These are phyloP conservation scores for Rhytidhysteron rufulum DNA, from an alignment of 2,329 filamentous ascomycete genomes.

Conservation along the genomic window DNA sequence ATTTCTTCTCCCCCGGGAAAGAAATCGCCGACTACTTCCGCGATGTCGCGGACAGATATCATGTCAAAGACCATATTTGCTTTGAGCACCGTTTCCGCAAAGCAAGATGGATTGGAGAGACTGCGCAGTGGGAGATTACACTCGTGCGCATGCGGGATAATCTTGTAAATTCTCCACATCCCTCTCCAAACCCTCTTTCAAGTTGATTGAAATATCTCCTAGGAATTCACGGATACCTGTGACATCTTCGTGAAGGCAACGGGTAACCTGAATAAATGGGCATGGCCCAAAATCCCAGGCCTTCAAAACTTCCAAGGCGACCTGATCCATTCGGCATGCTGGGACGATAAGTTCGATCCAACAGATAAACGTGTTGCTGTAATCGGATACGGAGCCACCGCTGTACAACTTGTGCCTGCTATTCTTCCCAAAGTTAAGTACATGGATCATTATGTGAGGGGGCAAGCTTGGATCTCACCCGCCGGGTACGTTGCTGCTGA, in stretches of 20 bases:
- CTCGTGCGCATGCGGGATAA: neutral
- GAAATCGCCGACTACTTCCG: slow-evolving; percentile 39
- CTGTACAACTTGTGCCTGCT: slow-evolving; percentile 39
- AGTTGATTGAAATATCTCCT: no score
- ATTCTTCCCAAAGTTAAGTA: neutral
- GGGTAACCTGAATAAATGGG: slow-evolving; percentile 27
- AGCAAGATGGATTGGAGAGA: slow-evolving; percentile 20
- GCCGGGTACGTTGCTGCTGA: slow-evolving; percentile 5
- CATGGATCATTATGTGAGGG: slow-evolving; percentile 15
- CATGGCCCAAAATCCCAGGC: slow-evolving; percentile 32
- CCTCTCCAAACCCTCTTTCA: no score
- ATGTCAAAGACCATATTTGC: neutral
- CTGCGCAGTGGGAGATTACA: slow-evolving; percentile 12
- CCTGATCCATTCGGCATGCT: slow-evolving; percentile 32
- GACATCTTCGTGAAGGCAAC: slow-evolving; percentile 31
- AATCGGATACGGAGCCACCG: slow-evolving; percentile 33
- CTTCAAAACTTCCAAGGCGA: slow-evolving; percentile 28
- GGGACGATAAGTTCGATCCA: slow-evolving; percentile 33
- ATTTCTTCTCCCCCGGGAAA: slow-evolving; percentile 35
- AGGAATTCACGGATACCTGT: slow-evolving; percentile 20
- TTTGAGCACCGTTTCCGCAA: neutral
- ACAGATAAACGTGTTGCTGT: slow-evolving; percentile 31
- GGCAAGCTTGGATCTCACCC: slow-evolving; percentile 34
- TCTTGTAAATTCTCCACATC: no score
- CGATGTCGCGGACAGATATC: slow-evolving; percentile 14